phyloP scores from a whole-genome alignment of 2,329 filamentous ascomycete species.

The Fusarium tuaranense region DNA sequence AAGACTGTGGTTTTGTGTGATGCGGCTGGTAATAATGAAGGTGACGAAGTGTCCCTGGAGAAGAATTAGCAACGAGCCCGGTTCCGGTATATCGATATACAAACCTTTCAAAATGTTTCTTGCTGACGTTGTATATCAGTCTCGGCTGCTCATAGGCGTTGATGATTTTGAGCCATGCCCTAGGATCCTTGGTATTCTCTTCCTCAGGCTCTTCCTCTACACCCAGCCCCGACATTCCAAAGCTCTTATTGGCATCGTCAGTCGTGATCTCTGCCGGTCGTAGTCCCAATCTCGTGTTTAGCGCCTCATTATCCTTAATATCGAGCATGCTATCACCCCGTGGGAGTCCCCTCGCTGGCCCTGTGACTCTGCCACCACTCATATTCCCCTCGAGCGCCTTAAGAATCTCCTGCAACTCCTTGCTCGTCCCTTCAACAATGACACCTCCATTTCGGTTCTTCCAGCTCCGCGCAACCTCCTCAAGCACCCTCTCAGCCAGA shows the following conservation, averaged over 20 bases:
- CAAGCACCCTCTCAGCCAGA: constrained; percentile 89
- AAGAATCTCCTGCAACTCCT: constrained; percentile 83
- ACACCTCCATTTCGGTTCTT: constrained; percentile 90
- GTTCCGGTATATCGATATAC: constrained; percentile 8
- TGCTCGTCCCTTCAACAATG: constrained; percentile 86
- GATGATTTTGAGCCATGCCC: constrained; percentile 87
- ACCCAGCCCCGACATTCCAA: constrained; percentile 67
- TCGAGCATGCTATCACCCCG: constrained; percentile 73
- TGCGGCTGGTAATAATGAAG: constrained; percentile 80
- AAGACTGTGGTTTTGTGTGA: constrained; percentile 88
- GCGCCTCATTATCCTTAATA: constrained; percentile 62
- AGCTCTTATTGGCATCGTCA: constrained; percentile 75
- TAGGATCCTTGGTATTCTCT: constrained; percentile 73
- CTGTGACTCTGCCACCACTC: constrained; percentile 80
- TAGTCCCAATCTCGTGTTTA: constrained; percentile 68
- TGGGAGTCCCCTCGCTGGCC: constrained; percentile 61
- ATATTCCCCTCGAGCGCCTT: constrained; percentile 88
- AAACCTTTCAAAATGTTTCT: constrained; percentile 91
- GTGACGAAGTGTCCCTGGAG: constrained; percentile 68
- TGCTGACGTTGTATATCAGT: constrained; percentile 78
- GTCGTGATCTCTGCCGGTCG: constrained; percentile 59
- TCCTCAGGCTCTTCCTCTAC: constrained; percentile 68
- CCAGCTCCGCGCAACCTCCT: constrained; percentile 92
- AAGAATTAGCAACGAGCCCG: constrained; percentile 29
- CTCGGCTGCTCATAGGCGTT: constrained; percentile 88